These are phyloP conservation scores for Neocatenulostroma microsporum DNA, from an alignment of 2,329 filamentous ascomycete genomes.

Conservation along the genomic window DNA sequence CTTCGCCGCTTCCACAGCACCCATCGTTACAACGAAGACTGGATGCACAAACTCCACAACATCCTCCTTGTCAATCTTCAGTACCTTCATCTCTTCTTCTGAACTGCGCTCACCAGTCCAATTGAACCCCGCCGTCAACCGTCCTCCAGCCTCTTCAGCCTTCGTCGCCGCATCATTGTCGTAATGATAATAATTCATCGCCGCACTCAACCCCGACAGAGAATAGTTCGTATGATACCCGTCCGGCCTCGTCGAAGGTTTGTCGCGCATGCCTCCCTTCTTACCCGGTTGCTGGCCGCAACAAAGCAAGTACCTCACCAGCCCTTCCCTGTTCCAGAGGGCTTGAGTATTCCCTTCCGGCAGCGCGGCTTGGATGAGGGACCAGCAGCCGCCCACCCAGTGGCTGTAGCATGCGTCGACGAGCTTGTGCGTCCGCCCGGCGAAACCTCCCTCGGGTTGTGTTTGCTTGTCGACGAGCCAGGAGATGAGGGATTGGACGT, in stretches of 20 bases:
- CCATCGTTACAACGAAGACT: slow-evolving; percentile 73
- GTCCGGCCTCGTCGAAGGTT: slow-evolving; percentile 84
- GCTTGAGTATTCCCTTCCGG: slow-evolving; percentile 19
- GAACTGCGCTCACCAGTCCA: slow-evolving; percentile 39
- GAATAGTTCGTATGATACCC: slow-evolving; percentile 93
- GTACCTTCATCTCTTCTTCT: slow-evolving; percentile 45
- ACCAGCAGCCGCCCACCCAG: slow-evolving; percentile 95
- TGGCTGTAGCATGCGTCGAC: slow-evolving; percentile 98
- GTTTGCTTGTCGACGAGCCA: slow-evolving; percentile 90
- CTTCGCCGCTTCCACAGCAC: slow-evolving; percentile 48
- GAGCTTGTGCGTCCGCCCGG: slow-evolving; percentile 91
- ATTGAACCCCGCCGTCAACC: slow-evolving; percentile 35
- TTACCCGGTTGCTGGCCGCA: slow-evolving; percentile 68
- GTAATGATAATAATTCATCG: slow-evolving; percentile 58
- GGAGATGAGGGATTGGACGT: slow-evolving; percentile 67
- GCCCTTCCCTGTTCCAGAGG: slow-evolving; percentile 72
- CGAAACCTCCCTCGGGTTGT: slow-evolving; percentile 84
- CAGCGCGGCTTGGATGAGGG: slow-evolving; percentile 73
- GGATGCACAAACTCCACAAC: slow-evolving; percentile 67
- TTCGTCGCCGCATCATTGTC: slow-evolving; percentile 16
- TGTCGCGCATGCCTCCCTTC: slow-evolving; percentile 80
- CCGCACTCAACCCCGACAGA: slow-evolving; percentile 73
- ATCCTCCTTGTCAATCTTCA: slow-evolving; percentile 63
- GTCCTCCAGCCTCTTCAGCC: slow-evolving; percentile 14
- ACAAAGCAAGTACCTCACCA: slow-evolving; percentile 80